Evolutionary conservation across 2,329 filamentous ascomycete genomes (phyloP).

Genomic region (Alternaria solani): DNA sequence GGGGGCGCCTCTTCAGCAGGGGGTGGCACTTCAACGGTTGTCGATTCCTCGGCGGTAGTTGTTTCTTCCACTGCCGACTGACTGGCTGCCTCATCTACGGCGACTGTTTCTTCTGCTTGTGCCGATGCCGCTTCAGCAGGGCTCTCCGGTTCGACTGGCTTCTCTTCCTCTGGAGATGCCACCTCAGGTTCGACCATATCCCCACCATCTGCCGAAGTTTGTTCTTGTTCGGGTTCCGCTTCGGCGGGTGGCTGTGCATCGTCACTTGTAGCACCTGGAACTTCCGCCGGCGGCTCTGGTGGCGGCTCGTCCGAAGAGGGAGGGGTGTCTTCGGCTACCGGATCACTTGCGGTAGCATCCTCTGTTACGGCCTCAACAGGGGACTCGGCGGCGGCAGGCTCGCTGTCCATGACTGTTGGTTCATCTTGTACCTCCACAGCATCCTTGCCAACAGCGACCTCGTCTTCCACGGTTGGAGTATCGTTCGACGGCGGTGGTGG

Average conservation of each 20-base stretch:
- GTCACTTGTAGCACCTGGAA: not conserved
- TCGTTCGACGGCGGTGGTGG: slow-evolving; percentile 13
- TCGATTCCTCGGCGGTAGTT: not conserved
- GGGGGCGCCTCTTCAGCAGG: slow-evolving; percentile 1
- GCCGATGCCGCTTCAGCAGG: not conserved
- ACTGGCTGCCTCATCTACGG: not conserved
- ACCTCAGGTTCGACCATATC: not conserved
- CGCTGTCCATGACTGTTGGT: not conserved
- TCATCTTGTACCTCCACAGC: not conserved
- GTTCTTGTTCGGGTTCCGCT: not conserved
- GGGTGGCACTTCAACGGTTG: not conserved
- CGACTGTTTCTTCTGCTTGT: not conserved
- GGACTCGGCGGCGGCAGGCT: not conserved
- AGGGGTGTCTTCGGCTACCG: not conserved
- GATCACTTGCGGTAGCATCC: not conserved
- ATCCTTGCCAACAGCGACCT: not conserved
- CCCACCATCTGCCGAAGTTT: not conserved
- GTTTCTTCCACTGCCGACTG: slow-evolving; percentile 1
- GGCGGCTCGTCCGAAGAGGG: slow-evolving; percentile 4
- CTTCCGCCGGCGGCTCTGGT: not conserved
- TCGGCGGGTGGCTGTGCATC: not conserved
- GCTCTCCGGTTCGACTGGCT: not conserved
- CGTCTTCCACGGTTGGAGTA: slow-evolving; percentile 1
- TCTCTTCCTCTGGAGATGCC: not conserved
- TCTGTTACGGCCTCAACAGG: not conserved